Percentiles rank a stretch among this genome's conserved stretches.
Conservation (phyloP, 352 stramenopile genomes). For the Pythium plurisporium region DNA sequence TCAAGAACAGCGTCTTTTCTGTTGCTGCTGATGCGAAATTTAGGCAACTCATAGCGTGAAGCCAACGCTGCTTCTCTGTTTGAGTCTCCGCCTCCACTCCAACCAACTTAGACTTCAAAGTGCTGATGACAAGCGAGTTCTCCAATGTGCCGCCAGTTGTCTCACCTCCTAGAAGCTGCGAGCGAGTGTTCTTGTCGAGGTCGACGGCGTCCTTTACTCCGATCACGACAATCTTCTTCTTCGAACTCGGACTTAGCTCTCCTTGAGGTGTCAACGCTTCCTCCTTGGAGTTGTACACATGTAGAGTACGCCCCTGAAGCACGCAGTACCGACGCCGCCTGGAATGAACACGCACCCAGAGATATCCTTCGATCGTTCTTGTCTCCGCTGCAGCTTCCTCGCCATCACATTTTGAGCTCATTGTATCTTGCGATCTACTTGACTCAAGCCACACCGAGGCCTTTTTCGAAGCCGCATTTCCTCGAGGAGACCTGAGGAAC, state of each 20-base stretch:
- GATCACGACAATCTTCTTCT: constrained; percentile 60
- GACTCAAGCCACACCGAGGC: not conserved
- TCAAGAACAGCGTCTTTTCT: constrained; percentile 52
- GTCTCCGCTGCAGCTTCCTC: not conserved
- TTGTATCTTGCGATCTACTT: not conserved
- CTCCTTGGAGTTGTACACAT: constrained; percentile 64
- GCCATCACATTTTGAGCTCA: not conserved
- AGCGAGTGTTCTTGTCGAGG: constrained; percentile 48
- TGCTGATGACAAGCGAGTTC: constrained; percentile 63
- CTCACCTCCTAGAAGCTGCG: constrained; percentile 40
- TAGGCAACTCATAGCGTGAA: constrained; percentile 65
- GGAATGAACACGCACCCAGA: constrained; percentile 54
- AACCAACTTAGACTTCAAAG: constrained; percentile 67
- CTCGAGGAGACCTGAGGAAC: constrained; percentile 14
- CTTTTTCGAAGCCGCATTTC: constrained; percentile 1
- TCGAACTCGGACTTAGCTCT: constrained; percentile 25
- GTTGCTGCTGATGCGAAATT: constrained; percentile 46
- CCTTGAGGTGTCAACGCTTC: constrained; percentile 14
- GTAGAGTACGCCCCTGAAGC: constrained; percentile 44
- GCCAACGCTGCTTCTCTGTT: constrained; percentile 72
- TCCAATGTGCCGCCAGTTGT: constrained; percentile 24
- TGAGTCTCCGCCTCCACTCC: constrained; percentile 62
- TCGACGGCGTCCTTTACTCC: constrained; percentile 59
- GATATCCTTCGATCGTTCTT: constrained; percentile 49
- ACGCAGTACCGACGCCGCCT: constrained; percentile 68